phyloP scores from a whole-genome alignment of 495 filamentous ascomycete species.

The Aspergillus kassunensis region DNA sequence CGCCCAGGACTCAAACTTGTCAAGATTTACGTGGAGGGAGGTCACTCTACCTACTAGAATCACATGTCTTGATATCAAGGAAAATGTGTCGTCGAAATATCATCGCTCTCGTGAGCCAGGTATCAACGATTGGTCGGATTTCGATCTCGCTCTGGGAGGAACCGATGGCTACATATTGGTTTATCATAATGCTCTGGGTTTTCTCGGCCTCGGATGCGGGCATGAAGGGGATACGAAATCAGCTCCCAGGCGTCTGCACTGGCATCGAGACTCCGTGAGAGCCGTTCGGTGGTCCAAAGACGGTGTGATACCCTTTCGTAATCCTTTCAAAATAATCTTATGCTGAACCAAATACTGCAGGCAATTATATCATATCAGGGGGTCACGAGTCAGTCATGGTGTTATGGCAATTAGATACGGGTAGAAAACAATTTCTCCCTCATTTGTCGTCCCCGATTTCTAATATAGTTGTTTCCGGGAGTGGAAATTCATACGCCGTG shows the following conservation, averaged over 20 bases:
- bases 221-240: constrained; percentile 37
- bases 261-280: constrained; percentile 81
- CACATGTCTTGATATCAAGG: constrained; percentile 33
- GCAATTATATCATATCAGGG: constrained; percentile 94
- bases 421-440: constrained; percentile 72
- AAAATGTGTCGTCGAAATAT: constrained; percentile 19
- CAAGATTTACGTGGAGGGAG: constrained; percentile 51
- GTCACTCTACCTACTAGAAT: constrained; percentile 33
- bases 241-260: constrained; percentile 62
- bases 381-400: constrained; percentile 87
- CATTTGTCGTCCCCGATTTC: constrained; percentile 82
- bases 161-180: constrained; percentile 69
- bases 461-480: constrained; percentile 75
- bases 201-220: constrained; percentile 42
- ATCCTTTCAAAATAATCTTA: not conserved
- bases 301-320: constrained; percentile 53
- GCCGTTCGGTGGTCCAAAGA: constrained; percentile 84
- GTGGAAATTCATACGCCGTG: constrained; percentile 73
- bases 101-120: constrained; percentile 25
- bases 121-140: constrained; percentile 22
- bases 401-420: constrained; percentile 92
- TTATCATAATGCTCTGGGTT: constrained; percentile 66
- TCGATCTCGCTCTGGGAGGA: constrained; percentile 74
- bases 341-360: constrained; percentile 39
- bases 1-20: constrained; percentile 14